phyloP scores from a whole-genome alignment of 2,329 filamentous ascomycete genomes.

The Cladosporium velox region DNA sequence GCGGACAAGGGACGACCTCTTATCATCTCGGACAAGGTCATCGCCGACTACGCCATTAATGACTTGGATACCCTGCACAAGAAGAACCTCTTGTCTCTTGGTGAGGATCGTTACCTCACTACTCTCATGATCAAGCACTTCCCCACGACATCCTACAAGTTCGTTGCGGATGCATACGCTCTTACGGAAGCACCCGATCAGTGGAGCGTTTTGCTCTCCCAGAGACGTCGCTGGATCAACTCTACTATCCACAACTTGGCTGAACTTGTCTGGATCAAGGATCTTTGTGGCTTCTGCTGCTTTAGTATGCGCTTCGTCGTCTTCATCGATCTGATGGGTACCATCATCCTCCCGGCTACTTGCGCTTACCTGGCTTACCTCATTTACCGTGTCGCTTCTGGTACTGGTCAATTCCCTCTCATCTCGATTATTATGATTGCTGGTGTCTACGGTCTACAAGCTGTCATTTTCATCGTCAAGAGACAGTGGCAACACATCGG shows the following conservation, averaged over 20 bases:
- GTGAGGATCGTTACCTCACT: conserved; percentile 95
- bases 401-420: conserved; percentile 74
- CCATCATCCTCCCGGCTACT: conserved; percentile 86
- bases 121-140: conserved; percentile 99
- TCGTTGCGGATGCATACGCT: conserved; percentile 88
- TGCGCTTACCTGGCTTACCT: conserved; percentile 85
- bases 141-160: conserved; percentile 93
- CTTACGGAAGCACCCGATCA: conserved; percentile 91
- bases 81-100: conserved; percentile 89
- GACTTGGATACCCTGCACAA: conserved; percentile 92
- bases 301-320: conserved; percentile 98
- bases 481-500: conserved; percentile 97
- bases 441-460: conserved; percentile 91
- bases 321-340: conserved; percentile 90
- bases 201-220: conserved; percentile 93
- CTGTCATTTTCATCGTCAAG: conserved; percentile 94
- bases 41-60: conserved; percentile 84
- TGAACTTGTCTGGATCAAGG: conserved; percentile 84
- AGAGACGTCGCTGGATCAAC: conserved; percentile 98
- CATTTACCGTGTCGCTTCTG: conserved; percentile 73
- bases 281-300: conserved; percentile 98
- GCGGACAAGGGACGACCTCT: conserved; percentile 91
- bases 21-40: conserved; percentile 86
- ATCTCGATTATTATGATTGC: conserved; percentile 89
- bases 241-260: conserved; percentile 96